Percentiles rank a stretch among this genome's conserved stretches.
Evolutionary conservation across 1,139 yeast genomes (phyloP).

Genomic region (Geotrichum klebahnii): DNA sequence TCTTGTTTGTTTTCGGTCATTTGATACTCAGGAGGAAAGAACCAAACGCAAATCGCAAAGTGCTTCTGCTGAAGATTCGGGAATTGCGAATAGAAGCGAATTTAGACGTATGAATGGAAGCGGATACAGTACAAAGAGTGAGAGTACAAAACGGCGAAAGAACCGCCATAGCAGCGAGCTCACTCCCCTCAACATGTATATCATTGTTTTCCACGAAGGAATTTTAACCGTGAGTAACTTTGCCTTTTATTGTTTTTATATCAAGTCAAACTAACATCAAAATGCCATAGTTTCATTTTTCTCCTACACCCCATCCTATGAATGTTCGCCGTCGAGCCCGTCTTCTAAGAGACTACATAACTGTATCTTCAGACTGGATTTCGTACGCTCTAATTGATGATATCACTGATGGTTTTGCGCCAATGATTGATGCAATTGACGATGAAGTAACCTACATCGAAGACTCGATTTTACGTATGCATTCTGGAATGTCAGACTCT

Average conservation of each 20-base stretch:
- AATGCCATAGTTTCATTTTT: slow-evolving; percentile 60
- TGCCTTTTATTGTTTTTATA: slow-evolving; percentile 30
- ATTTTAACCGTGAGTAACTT: slow-evolving; percentile 54
- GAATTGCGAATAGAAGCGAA: slow-evolving; percentile 19
- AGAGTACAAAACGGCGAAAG: slow-evolving; percentile 38
- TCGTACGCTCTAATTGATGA: slow-evolving; percentile 95
- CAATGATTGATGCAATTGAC: slow-evolving; percentile 89
- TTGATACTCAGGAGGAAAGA: slow-evolving; percentile 33
- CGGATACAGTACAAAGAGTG: slow-evolving; percentile 19
- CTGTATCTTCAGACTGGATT: slow-evolving; percentile 93
- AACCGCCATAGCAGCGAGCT: slow-evolving; percentile 54
- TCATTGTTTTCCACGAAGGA: slow-evolving; percentile 84
- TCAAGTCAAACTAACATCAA: slow-evolving; percentile 47
- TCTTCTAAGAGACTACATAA: slow-evolving; percentile 79
- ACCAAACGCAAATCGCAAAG: slow-evolving; percentile 17
- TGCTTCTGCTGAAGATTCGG: background rate
- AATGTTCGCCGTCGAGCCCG: slow-evolving; percentile 92
- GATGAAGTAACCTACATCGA: slow-evolving; percentile 86
- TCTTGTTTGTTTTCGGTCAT: slow-evolving; percentile 87
- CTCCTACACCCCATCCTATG: slow-evolving; percentile 92
- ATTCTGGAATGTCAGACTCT: slow-evolving; percentile 55
- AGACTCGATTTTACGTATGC: slow-evolving; percentile 83
- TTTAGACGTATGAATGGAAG: slow-evolving; percentile 9
- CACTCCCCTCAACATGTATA: slow-evolving; percentile 61
- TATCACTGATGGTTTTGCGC: slow-evolving; percentile 94